Evolutionary conservation across 306 rosid species (phyloP).

Genomic region (Rosa persica): DNA sequence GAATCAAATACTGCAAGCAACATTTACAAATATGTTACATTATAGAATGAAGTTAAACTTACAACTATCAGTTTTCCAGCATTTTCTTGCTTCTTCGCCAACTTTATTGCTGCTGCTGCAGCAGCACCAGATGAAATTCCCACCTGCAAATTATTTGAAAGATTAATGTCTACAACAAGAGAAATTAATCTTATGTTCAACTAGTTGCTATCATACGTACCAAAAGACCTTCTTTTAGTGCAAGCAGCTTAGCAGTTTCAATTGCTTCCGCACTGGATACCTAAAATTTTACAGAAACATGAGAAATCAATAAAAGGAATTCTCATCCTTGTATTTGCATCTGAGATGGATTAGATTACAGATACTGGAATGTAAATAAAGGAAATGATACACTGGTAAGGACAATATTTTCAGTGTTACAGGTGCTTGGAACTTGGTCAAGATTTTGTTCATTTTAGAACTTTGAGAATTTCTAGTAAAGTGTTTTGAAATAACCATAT

Average conservation of each 20-base stretch:
- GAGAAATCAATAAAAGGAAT: too few species aligned
- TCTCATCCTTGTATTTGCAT: too few species aligned
- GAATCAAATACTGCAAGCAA: not conserved
- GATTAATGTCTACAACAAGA: not conserved
- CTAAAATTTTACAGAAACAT: constrained; percentile 29
- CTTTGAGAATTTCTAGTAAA: too few species aligned
- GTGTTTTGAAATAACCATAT: too few species aligned
- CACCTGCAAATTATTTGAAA: constrained; percentile 40
- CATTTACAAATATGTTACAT: not conserved
- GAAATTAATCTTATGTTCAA: not conserved
- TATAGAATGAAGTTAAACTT: constrained; percentile 17
- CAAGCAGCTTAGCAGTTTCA: constrained; percentile 66
- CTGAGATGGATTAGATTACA: not conserved
- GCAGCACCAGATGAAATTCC: constrained; percentile 91
- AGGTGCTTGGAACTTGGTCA: not conserved
- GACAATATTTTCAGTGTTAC: not conserved
- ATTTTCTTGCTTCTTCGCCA: constrained; percentile 70
- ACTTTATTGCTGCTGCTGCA: constrained; percentile 58
- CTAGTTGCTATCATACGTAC: not conserved
- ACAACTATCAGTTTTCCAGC: constrained; percentile 75
- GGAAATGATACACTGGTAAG: not conserved
- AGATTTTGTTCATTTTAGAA: too few species aligned
- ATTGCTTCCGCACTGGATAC: constrained; percentile 67
- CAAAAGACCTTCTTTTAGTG: constrained; percentile 73
- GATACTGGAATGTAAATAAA: too few species aligned